Evolutionary conservation across 805 yeast genomes (phyloP).

Genomic region (Pichia membranifaciens): DNA sequence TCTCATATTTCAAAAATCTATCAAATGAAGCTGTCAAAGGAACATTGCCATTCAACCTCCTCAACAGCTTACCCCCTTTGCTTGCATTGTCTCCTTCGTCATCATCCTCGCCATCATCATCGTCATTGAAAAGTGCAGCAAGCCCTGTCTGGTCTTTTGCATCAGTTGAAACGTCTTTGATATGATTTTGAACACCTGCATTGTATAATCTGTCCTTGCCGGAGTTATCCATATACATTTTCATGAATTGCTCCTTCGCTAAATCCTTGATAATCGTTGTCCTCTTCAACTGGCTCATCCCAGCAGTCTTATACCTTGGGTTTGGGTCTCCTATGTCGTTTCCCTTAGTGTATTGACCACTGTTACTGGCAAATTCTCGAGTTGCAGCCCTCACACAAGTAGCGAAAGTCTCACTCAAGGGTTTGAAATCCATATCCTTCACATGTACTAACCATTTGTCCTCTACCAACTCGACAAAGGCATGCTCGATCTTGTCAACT

Average conservation of each 20-base stretch:
- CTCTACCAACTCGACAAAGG: conserved; percentile 41
- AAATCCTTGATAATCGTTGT: conserved; percentile 56
- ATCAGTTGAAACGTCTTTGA: conserved; percentile 1
- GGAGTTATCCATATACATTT: conserved; percentile 2
- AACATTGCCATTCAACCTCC: conserved; percentile 42
- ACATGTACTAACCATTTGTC: conserved; percentile 50
- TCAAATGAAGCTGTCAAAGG: conserved; percentile 58
- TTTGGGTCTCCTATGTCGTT: conserved; percentile 1
- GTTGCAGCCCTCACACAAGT: conserved; percentile 31
- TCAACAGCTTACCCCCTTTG: conserved; percentile 16
- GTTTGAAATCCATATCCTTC: conserved; percentile 27
- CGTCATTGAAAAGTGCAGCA: conserved; percentile 5
- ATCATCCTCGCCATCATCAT: conserved; percentile 9
- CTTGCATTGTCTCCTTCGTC: neutral
- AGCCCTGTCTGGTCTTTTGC: neutral
- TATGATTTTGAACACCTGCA: conserved; percentile 16
- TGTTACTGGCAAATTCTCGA: conserved; percentile 14
- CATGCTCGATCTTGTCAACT: conserved; percentile 28
- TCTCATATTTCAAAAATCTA: conserved; percentile 59
- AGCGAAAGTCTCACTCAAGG: conserved; percentile 28
- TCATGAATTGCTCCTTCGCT: conserved; percentile 34
- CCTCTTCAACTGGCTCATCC: conserved; percentile 42
- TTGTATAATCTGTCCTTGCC: conserved; percentile 13
- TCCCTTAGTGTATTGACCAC: conserved; percentile 1
- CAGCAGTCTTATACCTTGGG: conserved; percentile 9